Base-by-base conservation (phyloP, 1,284 basidiomycete genomes). In the Leccinum griseonigrum region DNA sequence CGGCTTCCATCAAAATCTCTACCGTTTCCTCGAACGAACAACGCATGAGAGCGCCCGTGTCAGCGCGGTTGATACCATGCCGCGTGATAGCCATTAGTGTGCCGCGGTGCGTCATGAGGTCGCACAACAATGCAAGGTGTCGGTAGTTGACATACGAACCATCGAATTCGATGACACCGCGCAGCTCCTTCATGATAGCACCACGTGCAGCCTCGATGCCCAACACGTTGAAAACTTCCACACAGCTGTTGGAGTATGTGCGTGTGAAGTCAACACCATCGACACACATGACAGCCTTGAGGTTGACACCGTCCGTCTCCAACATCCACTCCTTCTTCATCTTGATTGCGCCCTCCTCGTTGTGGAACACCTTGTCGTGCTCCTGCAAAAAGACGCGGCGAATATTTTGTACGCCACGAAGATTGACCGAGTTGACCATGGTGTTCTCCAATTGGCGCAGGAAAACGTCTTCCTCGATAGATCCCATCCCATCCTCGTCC, bases 11-110 rank as follows among this genome's bases (percentile, higher is more conserved):
- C 61, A 99, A 78, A 68, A 99, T 98, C 76, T 99, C 97, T 64
- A 98, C 97, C 0, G 97, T 99, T 82, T 99, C 97, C 77, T 99
- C 97, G 83, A 99, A 99, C 3, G 97, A 98, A 78, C 95, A 98
- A 55, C 97, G 85, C 90, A 99, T 98, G 59, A 99, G 83, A 2
- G 97, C 97, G 48, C 95, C 95, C 10, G 95, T 97, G 70, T 98
- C 95, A 32, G 97, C 93, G 60, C 97, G 90, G 78, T 99, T 99
- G 78, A 99, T 99, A 77, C 97, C 97, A 73, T 99, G 97, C 56
- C 97, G 95, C 55, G 97, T 99, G 77, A 99, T 99, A 11, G 97
- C 95, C 97, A 99, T 99, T 64, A 99, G 83, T 9, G 86, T 79
- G 46, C 97, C 97, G 61, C 95, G 92, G 71, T 97, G 95, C 13